Evolutionary conservation across 2,329 filamentous ascomycete species (phyloP), one percentile per base, ranked within the genome.

Genomic region (Colletotrichum sansevieriae): DNA sequence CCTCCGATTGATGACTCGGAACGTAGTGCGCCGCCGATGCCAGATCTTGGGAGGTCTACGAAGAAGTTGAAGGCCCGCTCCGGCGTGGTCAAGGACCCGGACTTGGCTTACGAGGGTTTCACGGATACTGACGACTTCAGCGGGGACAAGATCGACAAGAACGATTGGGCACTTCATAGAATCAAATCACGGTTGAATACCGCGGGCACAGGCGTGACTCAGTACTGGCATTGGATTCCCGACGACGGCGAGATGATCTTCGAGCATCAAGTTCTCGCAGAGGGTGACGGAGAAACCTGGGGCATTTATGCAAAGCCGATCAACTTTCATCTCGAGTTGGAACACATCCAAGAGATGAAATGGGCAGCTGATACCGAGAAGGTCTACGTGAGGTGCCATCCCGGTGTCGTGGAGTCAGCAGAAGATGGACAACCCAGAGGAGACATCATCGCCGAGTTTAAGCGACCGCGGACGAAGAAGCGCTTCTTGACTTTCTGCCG

Each of bases 191-290:
- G 78, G 13, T 71, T 78, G 11, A 79, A 83, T 58, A 83, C 85
- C 1, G 85, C 82, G 22, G 83, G 83, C 61, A 75, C 78, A 2
- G 73, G 78, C 12, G 83, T 85, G 5, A 87, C 84, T 12, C 86
- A 88, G 73, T 88, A 88, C 76, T 87, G 85, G 85, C 84, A 85
- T 57, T 88, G 83, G 82, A 72, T 83, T 3, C 77, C 77, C 9
- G 74, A 80, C 35, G 73, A 74, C 7, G 78, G 73, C 18, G 78
- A 78, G 60, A 72, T 75, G 22, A 72, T 78, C 55, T 85, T 88
- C 61, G 83, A 88, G 77, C 86, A 88, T 71, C 86, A 87, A 72
- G 83, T 88, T 1, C 79, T 88, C 4, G 82, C 81, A 51, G 80
- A 84, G 15, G 78, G 80, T 3, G 64, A 78, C 18, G 82, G 82